Evolutionary conservation across 495 filamentous ascomycete genomes (phyloP), one percentile per base, ranked within the genome.

Genomic region (Lophiotrema nucula): DNA sequence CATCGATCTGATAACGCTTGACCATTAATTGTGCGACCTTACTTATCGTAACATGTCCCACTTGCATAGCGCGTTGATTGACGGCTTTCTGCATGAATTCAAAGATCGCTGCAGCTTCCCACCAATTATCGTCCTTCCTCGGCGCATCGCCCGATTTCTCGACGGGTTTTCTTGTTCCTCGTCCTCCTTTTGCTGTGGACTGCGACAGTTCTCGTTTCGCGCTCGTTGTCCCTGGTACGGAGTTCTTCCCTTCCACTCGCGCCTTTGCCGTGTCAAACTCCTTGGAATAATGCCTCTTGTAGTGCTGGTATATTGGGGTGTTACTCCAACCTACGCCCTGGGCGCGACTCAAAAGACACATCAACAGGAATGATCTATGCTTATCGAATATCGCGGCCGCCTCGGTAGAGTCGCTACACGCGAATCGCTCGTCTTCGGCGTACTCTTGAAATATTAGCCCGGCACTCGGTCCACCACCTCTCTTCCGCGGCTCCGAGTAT

Each of bases 281-380:
- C 21, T 43, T 49, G 49, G 76, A 70, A 63, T 79, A 83, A 52
- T 77, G 75, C 47, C 75, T 67, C 43, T 69, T 74, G 25, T 82
- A 74, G 65, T 84, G 76, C 26, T 72, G 67, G 56, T 79, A 79
- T 8, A 86, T 67, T 53, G 73, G 75, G 8, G 78, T 83, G 44
- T 74, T 74, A 21, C 67, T 69, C 84, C 84, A 87, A 21, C 74
- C 69, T 25, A 83, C 67, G 27, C 74, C 75, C 65, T 82, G 78
- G 49, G 81, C 79, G 2, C 70, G 75, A 45, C 77, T 78, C 8
- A 84, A 62, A 81, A 87, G 85, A 12, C 76, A 77, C 25, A 78
- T 74, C 2, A 86, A 70, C 42, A 87, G 63, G 61, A 83, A 84
- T 27, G 72, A 41, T 26, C 72, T 70, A 65, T 86, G 82, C 53